A percentile compares a stretch with the other conserved stretches of the same genome.
Evolutionary conservation across 495 filamentous ascomycete species (phyloP).

Genomic region (Aspergillus conjunctus): DNA sequence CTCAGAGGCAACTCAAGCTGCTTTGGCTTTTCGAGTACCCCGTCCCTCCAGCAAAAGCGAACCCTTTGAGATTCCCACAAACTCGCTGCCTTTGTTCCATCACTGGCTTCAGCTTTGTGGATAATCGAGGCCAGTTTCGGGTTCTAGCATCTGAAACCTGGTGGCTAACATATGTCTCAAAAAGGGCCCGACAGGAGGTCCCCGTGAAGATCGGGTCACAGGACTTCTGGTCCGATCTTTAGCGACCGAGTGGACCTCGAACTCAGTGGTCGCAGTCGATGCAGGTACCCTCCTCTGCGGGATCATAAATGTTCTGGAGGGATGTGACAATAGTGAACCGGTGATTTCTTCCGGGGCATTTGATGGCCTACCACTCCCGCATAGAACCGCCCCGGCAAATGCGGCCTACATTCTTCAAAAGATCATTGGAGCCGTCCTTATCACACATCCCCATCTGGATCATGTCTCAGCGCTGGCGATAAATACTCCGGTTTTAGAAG

Average conservation of each 20-base stretch:
- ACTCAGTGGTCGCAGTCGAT: slow-evolving; percentile 86
- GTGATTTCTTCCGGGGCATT: slow-evolving; percentile 64
- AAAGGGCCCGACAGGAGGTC: slow-evolving; percentile 89
- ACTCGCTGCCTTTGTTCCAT: not conserved
- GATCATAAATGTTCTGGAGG: slow-evolving; percentile 71
- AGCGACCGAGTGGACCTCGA: slow-evolving; percentile 72
- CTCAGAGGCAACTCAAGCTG: not conserved
- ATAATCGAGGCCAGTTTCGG: slow-evolving; percentile 15
- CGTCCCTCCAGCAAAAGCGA: not conserved
- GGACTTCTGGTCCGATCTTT: slow-evolving; percentile 84
- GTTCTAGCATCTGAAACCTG: slow-evolving; percentile 27
- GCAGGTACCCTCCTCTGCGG: slow-evolving; percentile 87
- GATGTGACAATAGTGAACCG: slow-evolving; percentile 39
- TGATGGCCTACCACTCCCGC: slow-evolving; percentile 66
- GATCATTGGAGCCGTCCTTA: slow-evolving; percentile 81
- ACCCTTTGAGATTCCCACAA: not conserved
- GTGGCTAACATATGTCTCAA: slow-evolving; percentile 31
- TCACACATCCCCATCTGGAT: slow-evolving; percentile 94
- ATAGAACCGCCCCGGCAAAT: slow-evolving; percentile 66
- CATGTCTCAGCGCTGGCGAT: slow-evolving; percentile 90
- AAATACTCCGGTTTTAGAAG: slow-evolving; percentile 81
- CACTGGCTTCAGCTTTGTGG: not conserved
- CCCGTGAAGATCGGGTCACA: slow-evolving; percentile 84
- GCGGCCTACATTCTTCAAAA: slow-evolving; percentile 74
- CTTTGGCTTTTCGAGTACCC: not conserved